Base-by-base conservation (phyloP, 495 filamentous ascomycete species). In the Daldinia caldariorum region DNA sequence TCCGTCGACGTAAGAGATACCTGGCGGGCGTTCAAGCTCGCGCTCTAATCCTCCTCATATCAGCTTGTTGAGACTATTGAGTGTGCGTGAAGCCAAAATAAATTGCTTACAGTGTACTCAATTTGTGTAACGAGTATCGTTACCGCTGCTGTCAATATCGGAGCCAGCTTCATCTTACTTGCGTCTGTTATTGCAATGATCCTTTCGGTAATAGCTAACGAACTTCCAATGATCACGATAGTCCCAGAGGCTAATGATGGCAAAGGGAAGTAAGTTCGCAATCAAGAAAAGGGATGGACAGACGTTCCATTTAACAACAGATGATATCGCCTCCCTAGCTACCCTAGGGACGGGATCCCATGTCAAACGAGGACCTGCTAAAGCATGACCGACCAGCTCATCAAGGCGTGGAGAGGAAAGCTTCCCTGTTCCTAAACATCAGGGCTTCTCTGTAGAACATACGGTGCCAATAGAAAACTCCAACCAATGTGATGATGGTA, bases 1-100 rank as follows among this genome's bases (percentile, higher is more conserved):
- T 63, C 66, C 5, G 37, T 9, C 10, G 66, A 63, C 16, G 66
- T 69, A 37, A 49, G 37, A 22, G 66, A 69, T 13, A 63, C 53
- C 5, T 35, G 54, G 26, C 54, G 54, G 9, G 12, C 38, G 13
- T 69, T 37, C 12, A 49, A 13, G 13, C 16, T 49, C 22, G 66
- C 60, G 55, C 34, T 47, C 66, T 69, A 18, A 29, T 12, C 9
- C 34, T 6, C 13, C 34, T 6, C 13, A 18, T 6, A 38, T 63
- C 31, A 69, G 66, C 66, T 57, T 8, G 31, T 20, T n/a, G 12
- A 26, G 9, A 14, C 7, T 32, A 58, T 1, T 37, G 47, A 32
- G 58, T 56, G 38, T 32, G 53, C 39, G 5, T 49, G 16, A 37
- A 22, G n/a, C 47, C n/a, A n/a, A n/a, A n/a, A n/a, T n/a, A 2